Base-by-base conservation (phyloP, 2,329 filamentous ascomycete species). In the Clarireedia paspali region DNA sequence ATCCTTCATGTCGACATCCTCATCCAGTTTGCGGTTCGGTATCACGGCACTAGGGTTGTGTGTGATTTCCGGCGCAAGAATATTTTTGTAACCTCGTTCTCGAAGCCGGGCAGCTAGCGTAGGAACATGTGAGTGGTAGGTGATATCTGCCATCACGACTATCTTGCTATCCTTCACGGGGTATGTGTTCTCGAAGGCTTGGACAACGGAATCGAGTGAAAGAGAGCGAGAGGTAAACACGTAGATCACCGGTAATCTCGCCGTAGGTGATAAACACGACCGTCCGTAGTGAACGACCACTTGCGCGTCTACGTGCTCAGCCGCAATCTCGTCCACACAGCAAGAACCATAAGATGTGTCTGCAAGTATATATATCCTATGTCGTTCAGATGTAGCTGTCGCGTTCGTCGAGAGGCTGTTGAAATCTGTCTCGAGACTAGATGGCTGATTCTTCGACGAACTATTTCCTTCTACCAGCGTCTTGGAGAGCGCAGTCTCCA, bases 301-400 rank as follows among this genome's bases (percentile, higher is more conserved):
- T 59, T 97, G 87, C 6, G 94, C 91, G 65, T 90, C 81, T 15
- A 90, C 87, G 70, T 99, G 94, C 70, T 99, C 91, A 2, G 94
- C 94, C 0, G 94, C 94, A 42, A 97, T 86, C 73, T 99, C 94
- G 67, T 99, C 94, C 17, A 97, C 91, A 67, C 94, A 99, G 73
- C 94, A 99, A 0, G 92, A 87, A 58, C 94, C 95, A 72, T 97
- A 99, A 2, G 92, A 96, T 2, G 94, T 97, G 71, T 99, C 94
- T 34, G 87, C 94, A 17, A 99, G 76, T 58, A 99, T 91, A 64
- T 88, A 95, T 52, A 97, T 77, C 40, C 57, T 57, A 42, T 58
- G 38, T 39, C 34, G 27, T 5, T 52, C 17, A 26, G 7, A 39
- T 6, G 48, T n/a, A 30, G 20, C 24, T 27, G 39, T 20, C 14